Evolutionary conservation across 1,284 basidiomycete genomes (phyloP).

Genomic region (Irpex sp.): DNA sequence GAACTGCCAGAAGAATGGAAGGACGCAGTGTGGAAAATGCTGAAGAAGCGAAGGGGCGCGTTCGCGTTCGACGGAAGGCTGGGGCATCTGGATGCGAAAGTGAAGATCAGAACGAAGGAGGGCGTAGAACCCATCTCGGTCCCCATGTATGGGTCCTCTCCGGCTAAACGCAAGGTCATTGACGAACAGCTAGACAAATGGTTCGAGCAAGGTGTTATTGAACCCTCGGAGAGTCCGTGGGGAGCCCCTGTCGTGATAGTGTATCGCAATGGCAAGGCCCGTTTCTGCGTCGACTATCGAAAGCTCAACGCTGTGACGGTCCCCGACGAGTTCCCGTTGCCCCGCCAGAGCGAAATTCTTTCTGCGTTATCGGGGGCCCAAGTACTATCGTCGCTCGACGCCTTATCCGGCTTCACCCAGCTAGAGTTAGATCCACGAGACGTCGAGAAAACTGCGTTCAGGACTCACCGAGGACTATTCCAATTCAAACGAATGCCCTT

Average conservation of each 20-base stretch:
- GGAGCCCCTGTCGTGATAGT: constrained; percentile 28
- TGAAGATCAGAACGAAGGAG: not conserved
- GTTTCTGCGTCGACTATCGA: constrained; percentile 1
- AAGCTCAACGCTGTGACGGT: constrained; percentile 29
- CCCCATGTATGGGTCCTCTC: constrained; percentile 25
- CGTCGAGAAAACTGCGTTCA: constrained; percentile 33
- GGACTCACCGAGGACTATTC: constrained; percentile 28
- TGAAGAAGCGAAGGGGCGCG: not conserved
- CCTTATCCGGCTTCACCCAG: constrained; percentile 37
- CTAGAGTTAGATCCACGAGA: constrained; percentile 26
- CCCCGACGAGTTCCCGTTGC: constrained; percentile 38
- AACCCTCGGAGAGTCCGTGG: constrained; percentile 30
- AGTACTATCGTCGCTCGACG: constrained; percentile 32
- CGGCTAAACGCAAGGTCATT: constrained; percentile 27
- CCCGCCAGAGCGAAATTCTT: constrained; percentile 33
- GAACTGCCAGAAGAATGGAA: too few relatives aligned
- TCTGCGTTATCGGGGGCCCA: constrained; percentile 28
- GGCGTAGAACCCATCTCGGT: constrained; percentile 15
- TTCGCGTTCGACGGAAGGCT: not conserved
- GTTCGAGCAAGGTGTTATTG: constrained; percentile 26
- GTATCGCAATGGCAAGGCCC: constrained; percentile 29
- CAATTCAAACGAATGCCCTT: too few relatives aligned
- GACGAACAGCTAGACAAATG: constrained; percentile 27
- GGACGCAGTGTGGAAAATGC: too few relatives aligned
- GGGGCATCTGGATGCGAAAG: not conserved